phyloP scores from a whole-genome alignment of 2,329 filamentous ascomycete species.

The Curvularia verruculosa region DNA sequence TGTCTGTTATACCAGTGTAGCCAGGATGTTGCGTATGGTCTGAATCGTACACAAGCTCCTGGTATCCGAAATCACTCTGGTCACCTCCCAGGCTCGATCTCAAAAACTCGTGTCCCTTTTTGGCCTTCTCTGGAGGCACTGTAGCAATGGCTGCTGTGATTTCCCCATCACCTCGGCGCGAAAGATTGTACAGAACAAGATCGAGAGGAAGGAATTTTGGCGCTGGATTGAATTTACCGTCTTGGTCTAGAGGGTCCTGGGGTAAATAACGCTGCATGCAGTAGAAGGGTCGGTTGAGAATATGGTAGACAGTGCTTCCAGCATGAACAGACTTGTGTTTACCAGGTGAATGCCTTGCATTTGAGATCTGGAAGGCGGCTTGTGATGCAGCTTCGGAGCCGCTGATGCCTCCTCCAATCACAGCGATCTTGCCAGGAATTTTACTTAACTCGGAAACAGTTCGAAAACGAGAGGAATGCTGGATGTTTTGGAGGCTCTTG shows the following conservation, averaged over 20 bases:
- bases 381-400: constrained; percentile 77
- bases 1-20: constrained; percentile 72
- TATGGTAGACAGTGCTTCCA: constrained; percentile 67
- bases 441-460: constrained; percentile 26
- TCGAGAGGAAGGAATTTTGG: constrained; percentile 74
- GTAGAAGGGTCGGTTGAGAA: constrained; percentile 74
- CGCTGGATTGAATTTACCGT: constrained; percentile 50
- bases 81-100: constrained; percentile 53
- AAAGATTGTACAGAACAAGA: constrained; percentile 72
- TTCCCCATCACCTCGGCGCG: constrained; percentile 62
- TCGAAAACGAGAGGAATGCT: constrained; percentile 42
- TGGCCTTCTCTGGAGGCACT: constrained; percentile 64
- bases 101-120: constrained; percentile 59
- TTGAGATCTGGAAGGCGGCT: constrained; percentile 74
- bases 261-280: constrained; percentile 65
- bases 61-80: constrained; percentile 49
- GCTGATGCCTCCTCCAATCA: constrained; percentile 83
- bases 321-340: constrained; percentile 33
- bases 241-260: constrained; percentile 28
- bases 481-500: constrained; percentile 17
- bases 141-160: constrained; percentile 69
- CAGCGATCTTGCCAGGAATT: constrained; percentile 65
- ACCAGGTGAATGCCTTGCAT: constrained; percentile 61
- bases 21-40: constrained; percentile 59
- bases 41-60: constrained; percentile 50